phyloP scores from a whole-genome alignment of 1,139 yeast genomes.

The Candida smagusa region DNA sequence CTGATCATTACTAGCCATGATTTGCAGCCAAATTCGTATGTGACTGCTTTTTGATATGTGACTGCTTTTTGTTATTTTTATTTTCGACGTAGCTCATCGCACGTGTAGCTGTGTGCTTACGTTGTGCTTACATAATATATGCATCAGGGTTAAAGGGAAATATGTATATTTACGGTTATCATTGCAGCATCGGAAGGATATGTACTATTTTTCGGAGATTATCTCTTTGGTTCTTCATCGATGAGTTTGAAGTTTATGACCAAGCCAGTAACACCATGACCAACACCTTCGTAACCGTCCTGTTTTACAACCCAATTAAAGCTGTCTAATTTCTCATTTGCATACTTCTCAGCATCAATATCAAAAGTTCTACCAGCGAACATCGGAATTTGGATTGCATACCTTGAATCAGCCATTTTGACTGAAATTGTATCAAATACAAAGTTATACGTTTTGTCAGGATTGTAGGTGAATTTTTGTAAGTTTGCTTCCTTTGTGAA shows the following conservation, averaged over 20 bases:
- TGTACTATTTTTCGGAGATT: neutral
- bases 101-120: neutral
- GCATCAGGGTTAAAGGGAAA: neutral
- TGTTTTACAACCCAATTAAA: constrained; percentile 44
- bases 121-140: no score
- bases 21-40: constrained; percentile 3
- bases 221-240: constrained; percentile 22
- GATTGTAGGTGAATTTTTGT: constrained; percentile 29
- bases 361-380: constrained; percentile 38
- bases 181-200: neutral
- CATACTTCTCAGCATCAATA: constrained; percentile 37
- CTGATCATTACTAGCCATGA: constrained; percentile 1
- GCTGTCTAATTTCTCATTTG: constrained; percentile 41
- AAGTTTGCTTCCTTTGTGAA: constrained; percentile 30
- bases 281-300: constrained; percentile 39
- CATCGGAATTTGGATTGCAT: constrained; percentile 42
- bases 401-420: constrained; percentile 40
- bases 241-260: constrained; percentile 38
- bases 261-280: constrained; percentile 33
- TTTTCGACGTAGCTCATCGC: constrained; percentile 2
- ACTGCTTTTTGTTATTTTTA: constrained; percentile 10
- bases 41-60: constrained; percentile 10
- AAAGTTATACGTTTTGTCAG: constrained; percentile 24
- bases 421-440: constrained; percentile 41
- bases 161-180: neutral